Evolutionary conservation across 176 grass and related monocot species (phyloP), one percentile per base, ranked within the genome.

Genomic region (Eragrostis curvula): DNA sequence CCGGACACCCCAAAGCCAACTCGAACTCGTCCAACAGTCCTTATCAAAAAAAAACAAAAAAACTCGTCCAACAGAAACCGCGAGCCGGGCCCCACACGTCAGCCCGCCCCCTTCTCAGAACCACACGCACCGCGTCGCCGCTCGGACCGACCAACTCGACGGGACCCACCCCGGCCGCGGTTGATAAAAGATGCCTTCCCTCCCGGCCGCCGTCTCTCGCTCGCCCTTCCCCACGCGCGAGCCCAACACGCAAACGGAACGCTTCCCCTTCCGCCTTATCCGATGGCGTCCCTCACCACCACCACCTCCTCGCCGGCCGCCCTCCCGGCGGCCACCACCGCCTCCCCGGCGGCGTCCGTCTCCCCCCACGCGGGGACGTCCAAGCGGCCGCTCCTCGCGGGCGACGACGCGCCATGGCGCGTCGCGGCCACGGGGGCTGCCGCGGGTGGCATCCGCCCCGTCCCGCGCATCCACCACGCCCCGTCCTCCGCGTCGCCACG

Each of bases 401-500:
- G 88, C 57, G 96, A 96, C 42, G 96, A 98, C 91, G 96, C 88
- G 47, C 96, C 96, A 20, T 93, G 96, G 96, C 81, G 96, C 71
- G 90, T 73, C 55, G 43, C 88, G 56, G 83, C 92, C 48, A 41
- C 81, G 58, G 58, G 58, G 11, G 23, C 24, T 58, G 73, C 89
- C 49, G 53, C 88, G 21, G 86, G 47, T 0, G 75, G 71, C 7
- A 86, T 88, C 75, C 88, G 90, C 42, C 85, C 93, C 75, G 72
- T 98, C 81, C 96, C 93, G 39, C 87, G 88, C 80, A 93, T 99
- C 80, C 91, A 99, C 87, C 87, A 90, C 30, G 88, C 80, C 29
- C 96, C 36, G 68, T 96, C 51, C 96, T 99, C 20, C 80, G 87
- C 29, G 87, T 99, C 29, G 72, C 83, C 8, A n/a, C 64, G 13